Base-by-base conservation (phyloP, 805 yeast genomes). In the Myxozyma melibiosi region DNA sequence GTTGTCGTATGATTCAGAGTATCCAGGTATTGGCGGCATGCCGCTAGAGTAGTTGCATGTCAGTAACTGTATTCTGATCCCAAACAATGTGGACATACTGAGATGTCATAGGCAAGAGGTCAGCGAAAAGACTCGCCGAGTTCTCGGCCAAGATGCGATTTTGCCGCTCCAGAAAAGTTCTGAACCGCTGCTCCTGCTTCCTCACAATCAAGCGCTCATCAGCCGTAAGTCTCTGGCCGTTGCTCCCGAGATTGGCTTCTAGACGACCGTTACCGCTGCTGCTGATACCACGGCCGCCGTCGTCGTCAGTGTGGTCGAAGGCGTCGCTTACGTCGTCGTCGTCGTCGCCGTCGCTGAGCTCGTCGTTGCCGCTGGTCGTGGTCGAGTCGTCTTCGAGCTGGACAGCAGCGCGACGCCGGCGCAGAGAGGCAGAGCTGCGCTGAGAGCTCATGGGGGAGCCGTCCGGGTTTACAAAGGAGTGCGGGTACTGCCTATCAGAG, bases 111-210 rank as follows among this genome's bases (percentile, higher is more conserved):
- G 53, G 53, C 7, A 49, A 24, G 6, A 52, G 30, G 18, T 40
- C 41, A 3, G 46, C 54, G 7, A 55, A 20, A 18, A 49, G 43
- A 30, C 24, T 31, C 2, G 50, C 51, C 7, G 51, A 55, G 7
- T 43, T 47, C 28, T 44, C 54, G 14, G 35, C 11, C 4, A 49
- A n/a, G n/a, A 55, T 30, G n/a, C 49, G 25, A 24, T 39, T 34
- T 20, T 50, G 59, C 37, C 34, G 46, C 42, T 50, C 43, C 5
- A 55, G 35, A 25, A 55, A 28, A 11, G 25, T 18, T 28, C 42
- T 27, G 20, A 50, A 50, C 46, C 45, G 34, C n/a, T 50, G 44
- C n/a, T 45, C 45, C 51, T 50, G 59, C 31, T 44, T 48, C 8
- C 51, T 41, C 38, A 50, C 35, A n/a, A 43, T 41, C 22, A 22